Conservation (phyloP, 1,284 basidiomycete species). For the Papiliotrema nemorosa region DNA sequence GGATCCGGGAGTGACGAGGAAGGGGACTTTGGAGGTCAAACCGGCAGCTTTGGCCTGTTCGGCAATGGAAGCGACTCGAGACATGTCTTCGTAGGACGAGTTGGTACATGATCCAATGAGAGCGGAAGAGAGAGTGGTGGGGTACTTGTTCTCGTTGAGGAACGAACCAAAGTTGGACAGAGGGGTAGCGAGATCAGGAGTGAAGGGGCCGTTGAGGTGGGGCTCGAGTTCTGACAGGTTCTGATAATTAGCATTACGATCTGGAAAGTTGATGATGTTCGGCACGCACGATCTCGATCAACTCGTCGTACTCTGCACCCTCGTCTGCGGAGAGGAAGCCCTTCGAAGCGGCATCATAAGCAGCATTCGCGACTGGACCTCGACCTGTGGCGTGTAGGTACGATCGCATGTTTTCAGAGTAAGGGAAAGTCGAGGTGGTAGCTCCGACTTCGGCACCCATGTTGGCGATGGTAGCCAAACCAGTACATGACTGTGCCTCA, state of each 20-base stretch:
- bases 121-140: conserved; percentile 83
- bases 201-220: conserved; percentile 95
- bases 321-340: conserved; percentile 82
- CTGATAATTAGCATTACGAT: conserved; percentile 46
- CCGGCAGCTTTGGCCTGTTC: conserved; percentile 82
- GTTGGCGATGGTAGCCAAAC: conserved; percentile 90
- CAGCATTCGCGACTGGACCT: conserved; percentile 79
- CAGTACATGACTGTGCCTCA: conserved; percentile 85
- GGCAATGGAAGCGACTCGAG: conserved; percentile 85
- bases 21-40: conserved; percentile 79
- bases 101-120: conserved; percentile 98
- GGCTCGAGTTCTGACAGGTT: conserved; percentile 91
- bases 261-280: not conserved
- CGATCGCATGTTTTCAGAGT: conserved; percentile 80
- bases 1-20: conserved; percentile 94
- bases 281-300: conserved; percentile 79
- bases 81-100: conserved; percentile 94
- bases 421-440: conserved; percentile 96
- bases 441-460: conserved; percentile 99
- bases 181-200: conserved; percentile 93
- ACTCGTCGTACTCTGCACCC: conserved; percentile 91
- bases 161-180: conserved; percentile 84
- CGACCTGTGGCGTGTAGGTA: conserved; percentile 90
- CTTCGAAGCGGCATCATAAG: conserved; percentile 72
- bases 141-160: conserved; percentile 81